Evolutionary conservation across 208 protist genomes (phyloP), one percentile per base, ranked within the genome.

Genomic region (Wallacemonas sp.): DNA sequence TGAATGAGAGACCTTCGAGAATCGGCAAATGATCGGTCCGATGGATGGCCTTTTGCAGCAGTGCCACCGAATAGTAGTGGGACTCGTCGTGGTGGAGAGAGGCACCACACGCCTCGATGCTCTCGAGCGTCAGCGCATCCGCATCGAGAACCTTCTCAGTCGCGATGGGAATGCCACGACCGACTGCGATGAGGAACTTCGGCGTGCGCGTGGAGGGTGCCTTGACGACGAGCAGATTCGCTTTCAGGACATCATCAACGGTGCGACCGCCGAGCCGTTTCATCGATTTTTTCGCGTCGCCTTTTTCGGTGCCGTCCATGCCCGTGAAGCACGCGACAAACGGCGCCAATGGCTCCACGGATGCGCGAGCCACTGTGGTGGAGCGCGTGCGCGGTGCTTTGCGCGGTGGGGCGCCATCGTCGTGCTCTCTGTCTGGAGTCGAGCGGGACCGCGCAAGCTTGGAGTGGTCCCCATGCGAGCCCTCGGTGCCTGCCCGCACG

Each of bases 151-250:
- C 79, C 41, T 74, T 74, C 16, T 79, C 70, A 8, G 64, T 77
- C 16, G 74, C 85, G n/a, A 96, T 70, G 16, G 87, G 88, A 67
- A 93, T 87, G 33, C 86, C 86, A 8, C 79, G 74, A 0, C 75
- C 87, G 2, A 92, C 86, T 0, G 91, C 87, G 44, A 93, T 87
- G 41, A 96, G 77, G 57, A 96, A 83, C 68, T 96, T 96, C 0
- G 91, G 91, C 11, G 91, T 96, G 1, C 91, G 84, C 29, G 77
- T 61, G 2, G 81, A 70, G 1, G 91, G 88, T n/a, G 45, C 41
- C 11, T 62, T 59, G 2, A 94, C 86, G 20, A 96, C 68, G 14
- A 94, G 81, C 2, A 91, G 45, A 57, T 82, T 82, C 0, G 84
- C 77, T 25, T 84, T 81, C 4, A 32, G 26, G 25, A 94, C 74